Evolutionary conservation across 176 grass and related monocot species (phyloP).

Genomic region (Carex littledalei): DNA sequence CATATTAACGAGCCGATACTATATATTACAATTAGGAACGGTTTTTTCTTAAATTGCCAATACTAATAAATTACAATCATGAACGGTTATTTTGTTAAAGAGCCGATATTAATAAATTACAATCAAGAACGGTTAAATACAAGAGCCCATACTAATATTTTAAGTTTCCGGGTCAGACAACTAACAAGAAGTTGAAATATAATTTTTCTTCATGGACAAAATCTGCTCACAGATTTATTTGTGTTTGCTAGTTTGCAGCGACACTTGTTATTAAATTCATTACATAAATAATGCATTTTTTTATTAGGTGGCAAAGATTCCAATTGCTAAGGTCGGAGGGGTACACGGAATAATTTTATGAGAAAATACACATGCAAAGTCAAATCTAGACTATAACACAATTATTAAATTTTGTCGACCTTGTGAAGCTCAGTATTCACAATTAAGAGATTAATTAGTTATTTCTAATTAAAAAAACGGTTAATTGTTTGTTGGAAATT

Average conservation of each 20-base stretch:
- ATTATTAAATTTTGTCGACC: not conserved
- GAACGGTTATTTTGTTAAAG: too few relatives aligned
- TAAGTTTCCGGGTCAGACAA: not conserved
- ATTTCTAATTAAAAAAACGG: not conserved
- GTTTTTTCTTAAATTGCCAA: too few relatives aligned
- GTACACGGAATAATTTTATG: not conserved
- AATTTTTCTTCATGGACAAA: not conserved
- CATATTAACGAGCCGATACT: too few relatives aligned
- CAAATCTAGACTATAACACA: not conserved
- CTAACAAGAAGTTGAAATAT: too few relatives aligned
- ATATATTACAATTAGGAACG: too few relatives aligned
- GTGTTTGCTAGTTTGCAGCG: not conserved
- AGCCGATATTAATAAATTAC: too few relatives aligned
- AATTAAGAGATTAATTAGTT: not conserved
- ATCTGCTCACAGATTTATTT: not conserved
- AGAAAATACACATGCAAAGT: not conserved
- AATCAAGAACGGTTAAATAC: too few relatives aligned
- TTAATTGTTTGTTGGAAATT: not conserved
- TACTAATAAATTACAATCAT: too few relatives aligned
- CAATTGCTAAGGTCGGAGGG: constrained; percentile 8
- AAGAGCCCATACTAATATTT: too few relatives aligned
- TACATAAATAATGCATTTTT: not conserved
- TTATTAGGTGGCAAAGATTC: constrained; percentile 18
- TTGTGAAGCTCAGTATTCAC: not conserved
- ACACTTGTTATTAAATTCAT: not conserved